Conservation (phyloP, 352 stramenopile species). For the Bremia lactucae region DNA sequence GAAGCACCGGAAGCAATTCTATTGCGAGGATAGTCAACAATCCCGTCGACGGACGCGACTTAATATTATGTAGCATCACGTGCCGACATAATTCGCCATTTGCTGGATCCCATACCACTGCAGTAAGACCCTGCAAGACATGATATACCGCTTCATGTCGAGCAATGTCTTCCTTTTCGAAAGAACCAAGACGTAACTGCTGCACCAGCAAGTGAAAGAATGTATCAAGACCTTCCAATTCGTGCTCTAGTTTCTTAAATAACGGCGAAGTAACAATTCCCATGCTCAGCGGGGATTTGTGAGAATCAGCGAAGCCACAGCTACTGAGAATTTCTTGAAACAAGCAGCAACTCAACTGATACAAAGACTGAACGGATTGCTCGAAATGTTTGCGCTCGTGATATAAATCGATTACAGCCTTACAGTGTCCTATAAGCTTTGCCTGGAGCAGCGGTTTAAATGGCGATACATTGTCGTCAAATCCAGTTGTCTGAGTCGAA, state of each 20-base stretch:
- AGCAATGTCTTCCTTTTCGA: constrained; percentile 9
- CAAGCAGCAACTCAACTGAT: constrained; percentile 57
- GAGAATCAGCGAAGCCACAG: constrained; percentile 14
- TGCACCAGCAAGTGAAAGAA: constrained; percentile 44
- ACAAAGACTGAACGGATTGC: constrained; percentile 20
- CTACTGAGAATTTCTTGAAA: constrained; percentile 47
- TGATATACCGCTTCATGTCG: constrained; percentile 33
- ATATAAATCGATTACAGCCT: constrained; percentile 35
- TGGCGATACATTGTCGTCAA: constrained; percentile 4
- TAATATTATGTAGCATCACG: constrained; percentile 24
- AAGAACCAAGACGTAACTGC: constrained; percentile 28
- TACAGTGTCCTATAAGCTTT: constrained; percentile 46
- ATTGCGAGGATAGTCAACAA: constrained; percentile 41
- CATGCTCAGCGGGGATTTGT: constrained; percentile 27
- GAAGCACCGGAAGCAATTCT: constrained; percentile 34
- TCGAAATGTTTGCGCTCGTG: constrained; percentile 12
- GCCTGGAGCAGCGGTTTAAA: constrained; percentile 26
- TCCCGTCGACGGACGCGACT: constrained; percentile 6
- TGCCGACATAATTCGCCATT: constrained; percentile 43
- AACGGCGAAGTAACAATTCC: constrained; percentile 29
- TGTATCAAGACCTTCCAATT: constrained; percentile 35
- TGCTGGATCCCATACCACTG: constrained; percentile 41
- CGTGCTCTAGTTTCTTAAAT: constrained; percentile 34
- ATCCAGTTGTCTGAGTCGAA: background rate
- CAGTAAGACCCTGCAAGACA: constrained; percentile 32